phyloP scores from a whole-genome alignment of 768 basidiomycete species.

The Omphalotus guepiniiformis region DNA sequence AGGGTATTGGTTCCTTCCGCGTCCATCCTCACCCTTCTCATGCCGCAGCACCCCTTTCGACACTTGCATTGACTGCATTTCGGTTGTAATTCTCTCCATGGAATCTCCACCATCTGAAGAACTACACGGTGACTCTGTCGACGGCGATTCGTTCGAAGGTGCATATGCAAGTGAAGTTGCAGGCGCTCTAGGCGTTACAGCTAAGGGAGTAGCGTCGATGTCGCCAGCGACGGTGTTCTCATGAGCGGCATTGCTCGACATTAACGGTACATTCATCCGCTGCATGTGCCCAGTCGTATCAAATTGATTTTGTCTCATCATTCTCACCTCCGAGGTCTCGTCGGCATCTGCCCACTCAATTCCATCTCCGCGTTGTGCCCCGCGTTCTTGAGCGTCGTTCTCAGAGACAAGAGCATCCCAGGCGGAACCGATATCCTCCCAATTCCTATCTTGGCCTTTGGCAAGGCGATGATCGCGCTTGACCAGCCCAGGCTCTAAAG shows the following conservation, averaged over 20 bases:
- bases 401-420: slow-evolving; percentile 48
- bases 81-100: slow-evolving; percentile 30
- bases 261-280: slow-evolving; percentile 38
- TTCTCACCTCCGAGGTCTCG: slow-evolving; percentile 25
- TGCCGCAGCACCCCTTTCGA: too few relatives aligned
- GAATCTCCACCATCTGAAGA: slow-evolving; percentile 48
- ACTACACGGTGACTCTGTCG: slow-evolving; percentile 37
- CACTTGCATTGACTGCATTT: slow-evolving; percentile 25
- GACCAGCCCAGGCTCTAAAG: slow-evolving; percentile 53
- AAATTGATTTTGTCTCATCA: slow-evolving; percentile 15
- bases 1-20: slow-evolving; percentile 50
- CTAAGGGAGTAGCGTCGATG: slow-evolving; percentile 2
- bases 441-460: slow-evolving; percentile 31
- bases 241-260: slow-evolving; percentile 28
- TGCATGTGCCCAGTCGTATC: slow-evolving; percentile 11
- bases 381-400: slow-evolving; percentile 17
- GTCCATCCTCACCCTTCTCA: slow-evolving; percentile 17
- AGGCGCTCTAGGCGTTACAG: slow-evolving; percentile 8
- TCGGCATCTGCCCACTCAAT: slow-evolving; percentile 54
- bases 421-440: slow-evolving; percentile 50
- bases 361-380: slow-evolving; percentile 27
- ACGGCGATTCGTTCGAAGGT: slow-evolving; percentile 16
- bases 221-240: slow-evolving; percentile 9
- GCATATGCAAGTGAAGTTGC: too few relatives aligned
- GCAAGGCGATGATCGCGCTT: slow-evolving; percentile 37